phyloP scores from a whole-genome alignment of 1,284 basidiomycete genomes.

The Leccinum fuscescens region DNA sequence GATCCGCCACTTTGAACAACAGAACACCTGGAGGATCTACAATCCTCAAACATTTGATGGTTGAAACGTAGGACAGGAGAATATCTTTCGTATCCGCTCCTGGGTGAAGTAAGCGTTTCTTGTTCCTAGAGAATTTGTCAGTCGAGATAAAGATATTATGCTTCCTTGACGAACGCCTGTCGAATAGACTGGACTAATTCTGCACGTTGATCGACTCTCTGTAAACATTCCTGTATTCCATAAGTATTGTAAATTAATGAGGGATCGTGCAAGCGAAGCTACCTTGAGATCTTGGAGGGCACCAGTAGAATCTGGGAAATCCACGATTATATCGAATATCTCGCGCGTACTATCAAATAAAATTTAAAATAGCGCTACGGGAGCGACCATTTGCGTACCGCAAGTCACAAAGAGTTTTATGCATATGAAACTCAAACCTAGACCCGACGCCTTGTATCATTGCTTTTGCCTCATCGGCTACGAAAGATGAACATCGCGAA shows the following conservation, averaged over 20 bases:
- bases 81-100: conserved; percentile 95
- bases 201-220: conserved; percentile 74
- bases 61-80: conserved; percentile 89
- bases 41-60: conserved; percentile 87
- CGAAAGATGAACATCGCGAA: conserved; percentile 19
- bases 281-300: conserved; percentile 90
- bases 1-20: conserved; percentile 87
- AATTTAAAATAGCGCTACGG: not conserved
- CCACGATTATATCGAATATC: conserved; percentile 94
- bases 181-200: conserved; percentile 70
- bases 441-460: conserved; percentile 82
- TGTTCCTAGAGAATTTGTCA: conserved; percentile 53
- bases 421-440: conserved; percentile 88
- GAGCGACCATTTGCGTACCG: conserved; percentile 50
- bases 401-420: conserved; percentile 83
- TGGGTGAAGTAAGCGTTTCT: conserved; percentile 88
- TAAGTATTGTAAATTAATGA: not conserved
- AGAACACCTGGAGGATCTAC: conserved; percentile 92
- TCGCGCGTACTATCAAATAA: conserved; percentile 66
- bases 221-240: conserved; percentile 62
- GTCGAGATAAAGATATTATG: conserved; percentile 1
- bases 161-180: conserved; percentile 51
- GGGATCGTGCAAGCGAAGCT: conserved; percentile 2
- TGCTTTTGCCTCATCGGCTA: conserved; percentile 66
- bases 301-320: conserved; percentile 84